These are phyloP conservation scores for Earliella scabrosa DNA, from an alignment of 1,284 basidiomycete genomes.

Conservation along the genomic window DNA sequence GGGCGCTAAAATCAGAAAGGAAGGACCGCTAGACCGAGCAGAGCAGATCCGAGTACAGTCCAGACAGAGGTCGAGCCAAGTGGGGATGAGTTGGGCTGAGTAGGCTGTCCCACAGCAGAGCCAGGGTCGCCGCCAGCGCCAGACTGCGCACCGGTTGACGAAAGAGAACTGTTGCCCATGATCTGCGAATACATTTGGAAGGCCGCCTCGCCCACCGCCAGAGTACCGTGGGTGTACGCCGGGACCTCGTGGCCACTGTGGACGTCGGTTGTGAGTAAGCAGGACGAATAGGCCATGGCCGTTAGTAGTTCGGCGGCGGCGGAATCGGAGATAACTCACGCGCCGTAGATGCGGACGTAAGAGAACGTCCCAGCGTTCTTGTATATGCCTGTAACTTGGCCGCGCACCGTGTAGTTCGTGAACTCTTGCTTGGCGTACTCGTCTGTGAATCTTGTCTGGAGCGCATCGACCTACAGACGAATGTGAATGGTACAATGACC, in stretches of 20 bases:
- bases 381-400: constrained; percentile 52
- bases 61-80: constrained; percentile 10
- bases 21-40: not conserved
- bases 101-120: constrained; percentile 7
- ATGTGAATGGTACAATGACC: not conserved
- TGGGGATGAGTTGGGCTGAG: constrained; percentile 12
- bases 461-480: constrained; percentile 23
- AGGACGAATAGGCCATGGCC: not conserved
- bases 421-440: constrained; percentile 46
- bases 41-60: constrained; percentile 3
- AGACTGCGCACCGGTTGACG: constrained; percentile 12
- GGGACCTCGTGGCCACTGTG: constrained; percentile 31
- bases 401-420: constrained; percentile 54
- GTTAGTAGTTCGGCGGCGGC: not conserved
- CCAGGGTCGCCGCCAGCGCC: not conserved
- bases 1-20: constrained; percentile 5
- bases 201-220: constrained; percentile 28
- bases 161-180: constrained; percentile 29
- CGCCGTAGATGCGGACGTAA: constrained; percentile 53
- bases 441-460: constrained; percentile 25
- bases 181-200: constrained; percentile 33
- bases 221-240: constrained; percentile 28
- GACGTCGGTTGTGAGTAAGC: not conserved
- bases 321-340: constrained; percentile 17
- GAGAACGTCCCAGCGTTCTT: constrained; percentile 68